phyloP scores from a whole-genome alignment of 2,329 filamentous ascomycete genomes.

The Pseudocercospora vitis region DNA sequence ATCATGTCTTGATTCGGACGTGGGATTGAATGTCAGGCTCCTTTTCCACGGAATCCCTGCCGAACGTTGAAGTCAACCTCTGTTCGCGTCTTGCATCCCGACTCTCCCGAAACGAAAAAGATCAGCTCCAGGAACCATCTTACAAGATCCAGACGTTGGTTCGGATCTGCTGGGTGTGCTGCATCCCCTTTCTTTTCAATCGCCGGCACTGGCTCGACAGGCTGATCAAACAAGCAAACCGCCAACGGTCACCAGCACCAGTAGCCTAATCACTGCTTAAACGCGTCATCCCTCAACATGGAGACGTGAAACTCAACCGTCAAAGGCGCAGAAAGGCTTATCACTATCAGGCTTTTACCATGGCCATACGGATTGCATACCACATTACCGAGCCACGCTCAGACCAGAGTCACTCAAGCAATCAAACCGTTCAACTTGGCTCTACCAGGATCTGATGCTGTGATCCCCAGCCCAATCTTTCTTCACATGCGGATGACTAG shows the following conservation, averaged over 20 bases:
- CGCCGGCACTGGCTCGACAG: too few relatives aligned
- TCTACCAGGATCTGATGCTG: conserved; percentile 3
- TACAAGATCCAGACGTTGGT: not conserved
- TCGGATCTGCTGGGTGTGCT: too few relatives aligned
- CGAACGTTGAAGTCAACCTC: not conserved
- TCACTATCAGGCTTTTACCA: not conserved
- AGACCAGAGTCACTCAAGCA: not conserved
- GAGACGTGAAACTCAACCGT: not conserved
- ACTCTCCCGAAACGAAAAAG: not conserved
- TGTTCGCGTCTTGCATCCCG: not conserved
- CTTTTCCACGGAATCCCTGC: not conserved
- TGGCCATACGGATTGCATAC: not conserved
- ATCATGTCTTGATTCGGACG: not conserved
- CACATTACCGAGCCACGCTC: conserved; percentile 2
- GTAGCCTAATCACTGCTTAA: not conserved
- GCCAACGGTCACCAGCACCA: not conserved
- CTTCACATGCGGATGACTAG: not conserved
- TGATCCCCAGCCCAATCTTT: not conserved
- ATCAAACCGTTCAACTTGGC: conserved; percentile 5
- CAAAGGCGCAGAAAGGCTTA: not conserved
- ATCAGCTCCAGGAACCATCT: not conserved
- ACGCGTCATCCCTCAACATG: not conserved
- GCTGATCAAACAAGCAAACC: not conserved
- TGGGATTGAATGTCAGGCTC: not conserved
- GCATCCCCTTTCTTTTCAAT: too few relatives aligned